Conservation (phyloP, 202 grass and related monocot genomes). For the Dendrocalamus latiflorus region DNA sequence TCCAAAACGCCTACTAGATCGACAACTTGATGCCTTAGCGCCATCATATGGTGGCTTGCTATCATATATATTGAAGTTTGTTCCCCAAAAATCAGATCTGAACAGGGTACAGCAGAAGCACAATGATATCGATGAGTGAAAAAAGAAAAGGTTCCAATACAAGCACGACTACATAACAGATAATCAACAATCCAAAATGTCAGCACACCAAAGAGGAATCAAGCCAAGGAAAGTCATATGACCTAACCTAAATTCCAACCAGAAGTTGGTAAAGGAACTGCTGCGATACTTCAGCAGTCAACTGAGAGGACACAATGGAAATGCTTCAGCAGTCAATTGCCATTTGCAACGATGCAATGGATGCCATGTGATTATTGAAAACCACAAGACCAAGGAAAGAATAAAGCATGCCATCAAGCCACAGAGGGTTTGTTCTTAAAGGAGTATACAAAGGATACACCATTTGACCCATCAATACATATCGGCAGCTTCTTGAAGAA, state of each 20-base stretch:
- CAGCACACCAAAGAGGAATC: constrained; percentile 4
- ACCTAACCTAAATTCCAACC: constrained; percentile 9
- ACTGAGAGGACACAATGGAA: neutral
- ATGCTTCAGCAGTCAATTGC: neutral
- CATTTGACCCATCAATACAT: neutral
- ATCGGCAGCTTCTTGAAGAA: neutral
- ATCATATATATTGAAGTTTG: constrained; percentile 88
- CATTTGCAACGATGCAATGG: neutral
- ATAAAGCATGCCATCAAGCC: neutral
- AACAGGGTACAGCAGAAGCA: constrained; percentile 28
- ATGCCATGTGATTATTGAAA: constrained; percentile 9
- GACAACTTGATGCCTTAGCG: constrained; percentile 64
- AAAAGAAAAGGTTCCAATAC: neutral
- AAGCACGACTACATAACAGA: neutral
- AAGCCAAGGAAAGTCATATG: constrained; percentile 4
- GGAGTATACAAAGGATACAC: neutral
- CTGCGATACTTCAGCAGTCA: neutral
- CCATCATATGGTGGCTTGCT: constrained; percentile 62
- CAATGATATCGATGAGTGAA: neutral
- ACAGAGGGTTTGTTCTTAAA: neutral
- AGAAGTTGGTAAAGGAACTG: neutral
- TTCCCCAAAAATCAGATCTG: constrained; percentile 90
- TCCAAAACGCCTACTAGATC: constrained; percentile 66
- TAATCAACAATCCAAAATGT: neutral
- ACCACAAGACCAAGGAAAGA: neutral